Percentiles rank a stretch among this genome's conserved stretches.
These are phyloP conservation scores for Floccularia luteovirens DNA, from an alignment of 768 basidiomycete genomes.

Conservation along the genomic window DNA sequence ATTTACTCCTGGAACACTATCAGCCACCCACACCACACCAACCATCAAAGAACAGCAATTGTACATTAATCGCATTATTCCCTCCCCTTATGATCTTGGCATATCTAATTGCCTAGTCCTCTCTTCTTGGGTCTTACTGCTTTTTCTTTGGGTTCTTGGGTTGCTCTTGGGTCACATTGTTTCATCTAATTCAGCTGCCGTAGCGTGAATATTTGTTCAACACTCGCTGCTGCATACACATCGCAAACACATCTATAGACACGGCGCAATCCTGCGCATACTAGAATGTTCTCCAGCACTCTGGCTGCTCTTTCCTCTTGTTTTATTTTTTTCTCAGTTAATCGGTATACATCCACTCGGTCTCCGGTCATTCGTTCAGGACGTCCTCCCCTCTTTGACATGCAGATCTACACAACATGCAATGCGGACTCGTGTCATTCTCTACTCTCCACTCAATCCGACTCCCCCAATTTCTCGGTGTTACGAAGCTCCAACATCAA, in stretches of 20 bases:
- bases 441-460: not conserved
- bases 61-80: not conserved
- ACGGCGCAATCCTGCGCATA: not conserved
- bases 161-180: no score
- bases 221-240: not conserved
- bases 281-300: not conserved
- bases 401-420: not conserved
- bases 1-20: not conserved
- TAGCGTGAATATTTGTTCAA: not conserved
- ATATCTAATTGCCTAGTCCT: not conserved
- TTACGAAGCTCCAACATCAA: no score
- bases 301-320: not conserved
- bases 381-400: not conserved
- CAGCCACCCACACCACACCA: not conserved
- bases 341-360: not conserved
- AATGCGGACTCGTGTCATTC: not conserved
- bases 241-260: not conserved
- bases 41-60: not conserved
- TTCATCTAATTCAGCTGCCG: not conserved
- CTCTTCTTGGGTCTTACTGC: not conserved
- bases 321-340: not conserved
- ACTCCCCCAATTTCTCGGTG: not conserved
- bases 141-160: no score
- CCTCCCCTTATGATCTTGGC: not conserved
- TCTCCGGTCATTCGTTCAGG: conserved; percentile 1